Evolutionary conservation across 331 rosid species (phyloP).

Genomic region (Pyracantha coccinea): DNA sequence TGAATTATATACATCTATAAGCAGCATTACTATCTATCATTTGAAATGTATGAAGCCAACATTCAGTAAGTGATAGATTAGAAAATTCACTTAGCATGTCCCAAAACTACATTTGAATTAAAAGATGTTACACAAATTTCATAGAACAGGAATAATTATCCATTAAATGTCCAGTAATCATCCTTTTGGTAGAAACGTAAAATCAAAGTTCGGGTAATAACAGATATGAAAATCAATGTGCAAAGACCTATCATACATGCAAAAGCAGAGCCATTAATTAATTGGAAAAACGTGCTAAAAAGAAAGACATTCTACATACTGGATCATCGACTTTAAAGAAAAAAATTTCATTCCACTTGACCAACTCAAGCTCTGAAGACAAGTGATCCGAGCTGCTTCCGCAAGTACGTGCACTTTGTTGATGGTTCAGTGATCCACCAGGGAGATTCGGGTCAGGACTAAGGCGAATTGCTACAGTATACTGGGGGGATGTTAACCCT

Average conservation of each 20-base stretch:
- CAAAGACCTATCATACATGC: not conserved
- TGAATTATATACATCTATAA: not conserved
- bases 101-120: not conserved
- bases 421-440: conserved; percentile 39
- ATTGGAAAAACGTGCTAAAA: not conserved
- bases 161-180: not conserved
- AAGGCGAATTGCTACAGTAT: conserved; percentile 66
- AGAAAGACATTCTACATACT: conserved; percentile 32
- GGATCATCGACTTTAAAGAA: conserved; percentile 87
- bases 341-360: conserved; percentile 92
- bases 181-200: not conserved
- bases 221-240: not conserved
- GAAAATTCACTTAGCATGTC: not conserved
- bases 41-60: not conserved
- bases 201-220: not conserved
- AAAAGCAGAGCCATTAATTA: not conserved
- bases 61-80: not conserved
- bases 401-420: conserved; percentile 86
- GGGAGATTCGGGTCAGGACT: conserved; percentile 40
- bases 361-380: conserved; percentile 55
- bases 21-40: not conserved
- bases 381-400: conserved; percentile 55
- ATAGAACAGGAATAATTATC: not conserved
- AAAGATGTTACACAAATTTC: not conserved
- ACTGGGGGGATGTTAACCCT: conserved; percentile 62